Evolutionary conservation across 1,284 basidiomycete genomes (phyloP).

Genomic region (Albatrellus sp.): DNA sequence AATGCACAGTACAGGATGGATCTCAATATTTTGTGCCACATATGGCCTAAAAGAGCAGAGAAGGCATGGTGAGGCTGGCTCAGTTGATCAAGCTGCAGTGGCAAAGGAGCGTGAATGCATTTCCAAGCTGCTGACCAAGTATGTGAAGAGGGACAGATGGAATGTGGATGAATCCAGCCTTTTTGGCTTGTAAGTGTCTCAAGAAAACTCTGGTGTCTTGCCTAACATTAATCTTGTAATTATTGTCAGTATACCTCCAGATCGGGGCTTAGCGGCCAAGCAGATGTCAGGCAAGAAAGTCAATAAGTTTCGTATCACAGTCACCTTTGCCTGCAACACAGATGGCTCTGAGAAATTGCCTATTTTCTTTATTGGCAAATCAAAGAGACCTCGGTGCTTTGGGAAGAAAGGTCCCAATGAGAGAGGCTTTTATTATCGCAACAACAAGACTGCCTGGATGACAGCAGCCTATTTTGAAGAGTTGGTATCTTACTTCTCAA

Average conservation of each 20-base stretch:
- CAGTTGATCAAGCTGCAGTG: slow-evolving; percentile 18
- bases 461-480: slow-evolving; percentile 18
- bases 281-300: slow-evolving; percentile 11
- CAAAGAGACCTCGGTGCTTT: slow-evolving; percentile 19
- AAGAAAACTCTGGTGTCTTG: background rate
- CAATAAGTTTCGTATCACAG: slow-evolving; percentile 18
- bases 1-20: too few relatives aligned
- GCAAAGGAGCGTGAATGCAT: slow-evolving; percentile 13
- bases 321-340: slow-evolving; percentile 19
- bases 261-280: slow-evolving; percentile 17
- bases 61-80: slow-evolving; percentile 25
- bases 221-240: background rate
- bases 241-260: slow-evolving; percentile 13
- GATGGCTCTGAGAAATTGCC: slow-evolving; percentile 18
- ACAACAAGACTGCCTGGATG: slow-evolving; percentile 15
- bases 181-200: slow-evolving; percentile 15
- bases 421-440: slow-evolving; percentile 20
- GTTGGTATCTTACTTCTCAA: slow-evolving; percentile 14
- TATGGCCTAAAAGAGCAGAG: slow-evolving; percentile 19
- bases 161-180: slow-evolving; percentile 26
- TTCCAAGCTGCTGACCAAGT: slow-evolving; percentile 14
- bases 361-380: slow-evolving; percentile 22
- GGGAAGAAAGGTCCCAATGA: slow-evolving; percentile 12
- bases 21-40: slow-evolving; percentile 6
- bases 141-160: slow-evolving; percentile 15